These are phyloP conservation scores for Vicia villosa DNA, from an alignment of 306 rosid species.

Conservation along the genomic window DNA sequence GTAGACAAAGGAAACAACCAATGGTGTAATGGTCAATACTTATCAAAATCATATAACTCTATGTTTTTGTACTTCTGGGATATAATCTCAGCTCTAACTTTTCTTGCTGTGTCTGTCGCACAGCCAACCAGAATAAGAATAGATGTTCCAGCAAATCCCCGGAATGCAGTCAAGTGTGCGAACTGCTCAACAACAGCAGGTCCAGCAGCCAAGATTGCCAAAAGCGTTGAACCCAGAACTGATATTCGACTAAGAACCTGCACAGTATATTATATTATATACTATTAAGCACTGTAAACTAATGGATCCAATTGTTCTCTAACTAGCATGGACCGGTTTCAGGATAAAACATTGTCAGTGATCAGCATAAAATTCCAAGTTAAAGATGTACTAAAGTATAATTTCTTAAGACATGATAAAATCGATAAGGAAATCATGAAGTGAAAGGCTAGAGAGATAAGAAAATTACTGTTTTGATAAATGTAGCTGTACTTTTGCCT, in stretches of 20 bases:
- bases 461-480: conserved; percentile 71
- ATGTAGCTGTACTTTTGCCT: conserved; percentile 83
- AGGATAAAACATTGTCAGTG: not conserved
- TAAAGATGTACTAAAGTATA: too few relatives aligned
- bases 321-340: conserved; percentile 4
- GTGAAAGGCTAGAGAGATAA: conserved; percentile 11
- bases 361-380: conserved; percentile 28
- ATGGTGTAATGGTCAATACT: conserved; percentile 46
- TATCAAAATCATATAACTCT: conserved; percentile 81
- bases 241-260: conserved; percentile 95
- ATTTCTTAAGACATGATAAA: conserved; percentile 5
- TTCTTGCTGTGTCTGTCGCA: conserved; percentile 93
- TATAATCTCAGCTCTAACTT: conserved; percentile 92
- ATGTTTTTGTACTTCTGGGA: conserved; percentile 94
- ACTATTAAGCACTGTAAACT: not conserved
- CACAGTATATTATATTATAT: conserved; percentile 19
- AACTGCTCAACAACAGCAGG: conserved; percentile 86
- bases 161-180: conserved; percentile 86
- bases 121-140: conserved; percentile 97
- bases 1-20: conserved; percentile 10
- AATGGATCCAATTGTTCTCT: conserved; percentile 15
- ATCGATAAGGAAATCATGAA: conserved; percentile 16
- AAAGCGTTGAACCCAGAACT: conserved; percentile 87
- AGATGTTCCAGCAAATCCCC: conserved; percentile 97
- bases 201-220: conserved; percentile 92